phyloP scores from a whole-genome alignment of 2,329 filamentous ascomycete genomes.

The Cladosporium austrohemisphaericum region DNA sequence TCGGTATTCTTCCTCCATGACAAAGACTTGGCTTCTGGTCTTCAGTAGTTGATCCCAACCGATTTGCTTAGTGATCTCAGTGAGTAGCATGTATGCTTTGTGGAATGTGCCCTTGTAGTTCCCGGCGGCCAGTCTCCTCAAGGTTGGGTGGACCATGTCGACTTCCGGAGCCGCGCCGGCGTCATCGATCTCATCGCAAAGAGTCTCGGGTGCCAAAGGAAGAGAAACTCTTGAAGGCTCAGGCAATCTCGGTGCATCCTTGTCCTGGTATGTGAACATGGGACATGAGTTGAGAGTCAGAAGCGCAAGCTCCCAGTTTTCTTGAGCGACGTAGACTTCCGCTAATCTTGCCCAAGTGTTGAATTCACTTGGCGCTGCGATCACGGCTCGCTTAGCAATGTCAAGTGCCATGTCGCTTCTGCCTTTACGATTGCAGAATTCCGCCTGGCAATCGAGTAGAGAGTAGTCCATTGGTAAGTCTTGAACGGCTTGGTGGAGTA shows the following conservation, averaged over 20 bases:
- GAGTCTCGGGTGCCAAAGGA: slow-evolving; percentile 81
- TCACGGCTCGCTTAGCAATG: slow-evolving; percentile 89
- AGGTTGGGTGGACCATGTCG: slow-evolving; percentile 81
- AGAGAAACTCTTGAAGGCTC: slow-evolving; percentile 84
- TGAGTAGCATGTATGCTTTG: slow-evolving; percentile 88
- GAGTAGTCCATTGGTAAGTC: slow-evolving; percentile 97
- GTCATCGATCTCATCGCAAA: slow-evolving; percentile 94
- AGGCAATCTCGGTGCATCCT: slow-evolving; percentile 91
- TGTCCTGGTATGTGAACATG: slow-evolving; percentile 99
- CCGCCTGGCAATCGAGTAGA: slow-evolving; percentile 88
- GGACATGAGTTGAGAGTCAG: slow-evolving; percentile 96
- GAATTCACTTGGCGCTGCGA: slow-evolving; percentile 94
- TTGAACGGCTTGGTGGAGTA: slow-evolving; percentile 82
- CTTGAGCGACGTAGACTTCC: slow-evolving; percentile 87
- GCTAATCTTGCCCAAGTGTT: slow-evolving; percentile 92
- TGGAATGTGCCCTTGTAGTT: slow-evolving; percentile 93
- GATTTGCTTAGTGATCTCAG: slow-evolving; percentile 93
- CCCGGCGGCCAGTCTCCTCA: slow-evolving; percentile 80
- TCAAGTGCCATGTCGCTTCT: slow-evolving; percentile 82
- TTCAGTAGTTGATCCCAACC: slow-evolving; percentile 96
- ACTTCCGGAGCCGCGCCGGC: slow-evolving; percentile 71
- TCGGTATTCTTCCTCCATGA: slow-evolving; percentile 99
- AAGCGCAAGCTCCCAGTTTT: slow-evolving; percentile 94
- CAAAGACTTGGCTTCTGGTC: slow-evolving; percentile 93
- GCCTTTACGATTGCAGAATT: slow-evolving; percentile 86